Evolutionary conservation across 768 basidiomycete genomes (phyloP).

Genomic region (Lentinula lateritia): DNA sequence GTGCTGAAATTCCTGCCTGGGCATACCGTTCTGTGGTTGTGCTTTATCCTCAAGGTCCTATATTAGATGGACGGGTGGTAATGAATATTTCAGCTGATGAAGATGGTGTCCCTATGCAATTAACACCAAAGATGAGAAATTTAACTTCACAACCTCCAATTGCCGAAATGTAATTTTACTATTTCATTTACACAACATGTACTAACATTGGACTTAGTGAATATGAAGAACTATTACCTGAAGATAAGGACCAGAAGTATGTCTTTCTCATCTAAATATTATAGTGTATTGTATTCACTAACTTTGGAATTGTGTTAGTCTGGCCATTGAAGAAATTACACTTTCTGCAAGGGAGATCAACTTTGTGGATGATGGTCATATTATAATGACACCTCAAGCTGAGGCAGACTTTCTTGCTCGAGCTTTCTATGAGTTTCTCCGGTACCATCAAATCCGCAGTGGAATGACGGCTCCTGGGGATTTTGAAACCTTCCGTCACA

Average conservation of each 20-base stretch:
- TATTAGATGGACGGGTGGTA: background rate
- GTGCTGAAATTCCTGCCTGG: background rate
- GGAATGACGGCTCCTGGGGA: too few relatives aligned
- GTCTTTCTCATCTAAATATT: too few relatives aligned
- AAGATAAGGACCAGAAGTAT: too few relatives aligned
- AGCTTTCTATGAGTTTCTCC: background rate
- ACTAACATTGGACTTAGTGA: too few relatives aligned
- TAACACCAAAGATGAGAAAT: background rate
- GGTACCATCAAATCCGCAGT: background rate
- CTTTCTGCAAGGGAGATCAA: background rate
- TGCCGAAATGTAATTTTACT: too few relatives aligned
- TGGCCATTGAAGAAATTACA: too few relatives aligned
- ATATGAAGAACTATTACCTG: too few relatives aligned
- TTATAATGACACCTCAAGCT: background rate
- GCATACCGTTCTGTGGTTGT: background rate
- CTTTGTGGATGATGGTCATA: background rate
- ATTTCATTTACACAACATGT: too few relatives aligned
- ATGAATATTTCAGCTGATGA: background rate
- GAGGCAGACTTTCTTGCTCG: background rate
- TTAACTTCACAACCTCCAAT: background rate
- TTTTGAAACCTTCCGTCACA: background rate
- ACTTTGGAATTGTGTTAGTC: too few relatives aligned
- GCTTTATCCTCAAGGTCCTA: background rate
- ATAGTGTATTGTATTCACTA: too few relatives aligned
- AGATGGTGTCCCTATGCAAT: background rate